Conservation (phyloP, 2,329 filamentous ascomycete genomes). For the Phaeomoniella chlamydospora region DNA sequence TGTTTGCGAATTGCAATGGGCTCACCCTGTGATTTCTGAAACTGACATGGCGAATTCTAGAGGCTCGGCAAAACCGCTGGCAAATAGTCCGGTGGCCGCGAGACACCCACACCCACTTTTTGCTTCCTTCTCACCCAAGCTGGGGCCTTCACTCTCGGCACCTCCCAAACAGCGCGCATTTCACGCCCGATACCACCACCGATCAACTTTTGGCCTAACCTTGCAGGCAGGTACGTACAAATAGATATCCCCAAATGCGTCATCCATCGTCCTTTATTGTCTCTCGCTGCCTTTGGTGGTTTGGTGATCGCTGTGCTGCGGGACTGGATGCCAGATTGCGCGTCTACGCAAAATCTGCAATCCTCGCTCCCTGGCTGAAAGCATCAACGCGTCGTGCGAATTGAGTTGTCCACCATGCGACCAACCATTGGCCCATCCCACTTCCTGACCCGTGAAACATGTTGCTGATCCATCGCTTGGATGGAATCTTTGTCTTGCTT, state of each 20-base stretch:
- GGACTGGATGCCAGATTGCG: not conserved
- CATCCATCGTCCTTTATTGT: not conserved
- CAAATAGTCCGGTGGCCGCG: not conserved
- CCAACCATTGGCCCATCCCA: not conserved
- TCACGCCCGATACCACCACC: not conserved
- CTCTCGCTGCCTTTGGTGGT: not conserved
- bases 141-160: not conserved
- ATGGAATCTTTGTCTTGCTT: too few species aligned
- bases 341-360: not conserved
- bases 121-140: not conserved
- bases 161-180: not conserved
- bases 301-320: not conserved
- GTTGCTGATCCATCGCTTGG: too few species aligned
- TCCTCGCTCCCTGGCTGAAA: not conserved
- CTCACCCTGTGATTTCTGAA: not conserved
- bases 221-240: not conserved
- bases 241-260: not conserved
- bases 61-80: not conserved
- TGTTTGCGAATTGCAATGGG: not conserved
- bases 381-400: not conserved
- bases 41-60: not conserved
- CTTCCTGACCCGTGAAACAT: too few species aligned
- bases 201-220: not conserved
- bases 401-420: not conserved
- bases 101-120: too few species aligned